Conservation (phyloP, 305 asterid genomes). For the Fraxinus angustifolia region DNA sequence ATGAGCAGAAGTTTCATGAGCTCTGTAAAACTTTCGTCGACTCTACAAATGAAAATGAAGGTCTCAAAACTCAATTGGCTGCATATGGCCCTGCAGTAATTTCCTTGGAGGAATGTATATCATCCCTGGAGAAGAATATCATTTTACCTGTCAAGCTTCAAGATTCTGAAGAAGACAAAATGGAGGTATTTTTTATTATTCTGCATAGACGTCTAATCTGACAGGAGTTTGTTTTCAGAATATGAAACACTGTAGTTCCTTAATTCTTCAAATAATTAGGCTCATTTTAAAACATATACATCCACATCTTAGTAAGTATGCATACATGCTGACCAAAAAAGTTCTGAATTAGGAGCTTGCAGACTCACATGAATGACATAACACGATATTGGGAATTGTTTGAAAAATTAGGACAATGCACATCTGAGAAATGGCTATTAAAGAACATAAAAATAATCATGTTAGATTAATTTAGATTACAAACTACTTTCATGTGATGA, state of each 20-base stretch:
- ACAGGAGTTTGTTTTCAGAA: background rate
- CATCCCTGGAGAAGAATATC: constrained; percentile 64
- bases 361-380: background rate
- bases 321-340: background rate
- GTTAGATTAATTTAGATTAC: background rate
- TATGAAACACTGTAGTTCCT: background rate
- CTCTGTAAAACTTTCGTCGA: constrained; percentile 45
- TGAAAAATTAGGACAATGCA: background rate
- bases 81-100: constrained; percentile 62
- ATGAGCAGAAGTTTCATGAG: constrained; percentile 73
- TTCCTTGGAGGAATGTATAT: constrained; percentile 58
- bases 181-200: constrained; percentile 43
- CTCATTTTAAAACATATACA: background rate
- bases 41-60: constrained; percentile 49
- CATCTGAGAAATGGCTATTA: background rate
- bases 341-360: background rate
- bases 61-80: constrained; percentile 50
- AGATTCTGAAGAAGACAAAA: constrained; percentile 41
- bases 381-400: background rate
- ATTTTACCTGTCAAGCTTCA: constrained; percentile 47
- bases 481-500: background rate
- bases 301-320: background rate
- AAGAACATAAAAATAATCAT: background rate
- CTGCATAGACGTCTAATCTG: constrained; percentile 7
- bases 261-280: background rate